phyloP scores from a whole-genome alignment of 305 asterid species.

The Lippia alba region DNA sequence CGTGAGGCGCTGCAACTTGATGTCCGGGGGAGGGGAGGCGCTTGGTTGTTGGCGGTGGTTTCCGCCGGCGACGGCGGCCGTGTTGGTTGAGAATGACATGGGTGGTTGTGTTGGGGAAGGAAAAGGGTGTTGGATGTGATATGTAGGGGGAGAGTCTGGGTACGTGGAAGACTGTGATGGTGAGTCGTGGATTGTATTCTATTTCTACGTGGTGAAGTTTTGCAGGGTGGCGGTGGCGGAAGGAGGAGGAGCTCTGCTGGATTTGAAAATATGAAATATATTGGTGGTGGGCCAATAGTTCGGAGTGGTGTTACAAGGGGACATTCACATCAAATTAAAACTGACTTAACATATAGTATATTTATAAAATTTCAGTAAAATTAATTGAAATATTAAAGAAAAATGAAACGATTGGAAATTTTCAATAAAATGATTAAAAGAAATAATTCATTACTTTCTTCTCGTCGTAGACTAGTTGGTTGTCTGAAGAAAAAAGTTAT shows the following conservation, averaged over 20 bases:
- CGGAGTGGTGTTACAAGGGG: too few relatives aligned
- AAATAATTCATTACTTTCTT: too few relatives aligned
- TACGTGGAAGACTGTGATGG: conserved; percentile 8
- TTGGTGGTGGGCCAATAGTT: not conserved
- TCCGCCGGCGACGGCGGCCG: conserved; percentile 11
- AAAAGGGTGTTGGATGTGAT: not conserved
- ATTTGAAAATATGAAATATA: not conserved
- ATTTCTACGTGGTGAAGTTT: conserved; percentile 26
- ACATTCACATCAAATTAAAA: not conserved
- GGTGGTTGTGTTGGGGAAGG: not conserved
- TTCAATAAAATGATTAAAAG: too few relatives aligned
- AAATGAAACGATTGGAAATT: too few relatives aligned
- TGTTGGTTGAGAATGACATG: conserved; percentile 23
- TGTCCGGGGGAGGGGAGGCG: conserved; percentile 32
- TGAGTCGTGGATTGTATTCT: conserved; percentile 27
- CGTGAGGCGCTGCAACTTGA: conserved; percentile 49
- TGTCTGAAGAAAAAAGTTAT: too few relatives aligned
- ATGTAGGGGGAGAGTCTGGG: not conserved
- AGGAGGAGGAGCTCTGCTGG: not conserved
- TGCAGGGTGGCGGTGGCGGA: conserved; percentile 2
- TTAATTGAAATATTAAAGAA: too few relatives aligned
- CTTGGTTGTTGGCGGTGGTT: not conserved
- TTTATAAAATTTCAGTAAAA: too few relatives aligned
- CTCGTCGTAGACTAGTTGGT: too few relatives aligned
- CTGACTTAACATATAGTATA: too few relatives aligned